Evolutionary conservation across 129 eudicot genomes (phyloP).

Genomic region (Escallonia herrerae): DNA sequence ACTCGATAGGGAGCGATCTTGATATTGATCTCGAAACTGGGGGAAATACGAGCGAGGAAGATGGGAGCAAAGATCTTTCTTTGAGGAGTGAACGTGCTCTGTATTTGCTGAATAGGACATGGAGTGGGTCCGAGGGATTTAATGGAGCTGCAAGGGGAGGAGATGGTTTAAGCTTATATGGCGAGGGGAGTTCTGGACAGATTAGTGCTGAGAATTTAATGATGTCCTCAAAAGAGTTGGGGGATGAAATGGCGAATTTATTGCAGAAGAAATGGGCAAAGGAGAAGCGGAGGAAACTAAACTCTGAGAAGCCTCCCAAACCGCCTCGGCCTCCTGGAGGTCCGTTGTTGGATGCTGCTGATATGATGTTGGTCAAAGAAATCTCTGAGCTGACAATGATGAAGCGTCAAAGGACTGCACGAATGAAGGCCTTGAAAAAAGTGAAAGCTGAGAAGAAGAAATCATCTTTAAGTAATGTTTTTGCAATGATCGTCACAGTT

Average conservation of each 20-base stretch:
- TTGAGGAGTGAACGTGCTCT: slow-evolving; percentile 12
- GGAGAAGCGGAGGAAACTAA: slow-evolving; percentile 19
- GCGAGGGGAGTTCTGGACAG: slow-evolving; percentile 20
- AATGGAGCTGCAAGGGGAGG: slow-evolving; percentile 14
- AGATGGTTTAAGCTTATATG: slow-evolving; percentile 14
- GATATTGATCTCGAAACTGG: slow-evolving; percentile 60
- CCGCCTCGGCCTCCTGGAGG: slow-evolving; percentile 54
- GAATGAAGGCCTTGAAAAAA: slow-evolving; percentile 32
- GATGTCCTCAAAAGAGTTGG: slow-evolving; percentile 14
- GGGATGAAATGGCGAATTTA: slow-evolving; percentile 11
- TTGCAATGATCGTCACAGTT: slow-evolving; percentile 31
- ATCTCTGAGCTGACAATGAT: slow-evolving; percentile 31
- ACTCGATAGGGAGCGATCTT: slow-evolving; percentile 15
- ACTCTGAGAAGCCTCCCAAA: slow-evolving; percentile 24
- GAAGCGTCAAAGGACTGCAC: slow-evolving; percentile 36
- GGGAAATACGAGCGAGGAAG: slow-evolving; percentile 39
- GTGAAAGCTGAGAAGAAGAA: slow-evolving; percentile 27
- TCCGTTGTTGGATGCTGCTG: slow-evolving; percentile 38
- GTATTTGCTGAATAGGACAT: slow-evolving; percentile 10
- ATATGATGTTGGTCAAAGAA: slow-evolving; percentile 37
- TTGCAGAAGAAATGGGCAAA: slow-evolving; percentile 4
- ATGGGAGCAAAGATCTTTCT: slow-evolving; percentile 10
- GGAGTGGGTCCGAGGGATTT: slow-evolving; percentile 19
- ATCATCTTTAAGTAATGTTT: slow-evolving; percentile 19
- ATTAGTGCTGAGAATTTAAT: slow-evolving; percentile 8